Base-by-base conservation (phyloP, 2,329 filamentous ascomycete genomes). In the Periconia digitata region DNA sequence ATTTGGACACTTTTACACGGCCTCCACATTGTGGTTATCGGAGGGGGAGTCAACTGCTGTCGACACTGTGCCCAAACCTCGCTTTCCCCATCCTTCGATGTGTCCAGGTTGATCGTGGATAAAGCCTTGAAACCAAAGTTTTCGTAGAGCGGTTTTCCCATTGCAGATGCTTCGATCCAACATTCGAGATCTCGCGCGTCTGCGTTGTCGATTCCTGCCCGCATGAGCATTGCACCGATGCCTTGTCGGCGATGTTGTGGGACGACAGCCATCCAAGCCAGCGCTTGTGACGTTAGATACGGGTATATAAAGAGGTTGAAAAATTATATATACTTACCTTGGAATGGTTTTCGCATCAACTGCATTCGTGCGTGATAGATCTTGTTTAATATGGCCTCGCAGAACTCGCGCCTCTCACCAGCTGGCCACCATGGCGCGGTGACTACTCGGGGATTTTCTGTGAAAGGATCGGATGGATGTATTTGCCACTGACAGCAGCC, bases 111-210 rank as follows among this genome's bases (percentile, higher is more conserved):
- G 22, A 70, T 49, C 47, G 63, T 67, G 27, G 67, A 44, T 5
- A 70, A 46, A 7, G 58, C 50, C 22, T 54, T 56, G 41, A 67
- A 70, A 0, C 57, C 59, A 27, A 67, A 63, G 41, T 65, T 64
- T 32, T 67, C 63, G 47, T 74, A 74, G 12, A 74, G 50, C 22
- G 59, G 57, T 45, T 64, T 69, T 2, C 71, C 72, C 58, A 69
- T 67, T 2, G 49, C 44, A 16, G 66, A 69, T 2, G 70, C 65
- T 48, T 73, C 71, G 53, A 73, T 59, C 67, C 67, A 74, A 35
- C 67, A 64, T 37, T 72, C 67, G 18, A 72, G 50, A 34, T 66
- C 54, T 16, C 67, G 49, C 16, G 58, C 47, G 44, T 73, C 70
- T 5, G 71, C 70, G 17, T 60, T 60, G 12, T 54, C 50, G 21